These are phyloP conservation scores for Aspergillus alliaceus DNA, from an alignment of 2,329 filamentous ascomycete species.

Conservation along the genomic window DNA sequence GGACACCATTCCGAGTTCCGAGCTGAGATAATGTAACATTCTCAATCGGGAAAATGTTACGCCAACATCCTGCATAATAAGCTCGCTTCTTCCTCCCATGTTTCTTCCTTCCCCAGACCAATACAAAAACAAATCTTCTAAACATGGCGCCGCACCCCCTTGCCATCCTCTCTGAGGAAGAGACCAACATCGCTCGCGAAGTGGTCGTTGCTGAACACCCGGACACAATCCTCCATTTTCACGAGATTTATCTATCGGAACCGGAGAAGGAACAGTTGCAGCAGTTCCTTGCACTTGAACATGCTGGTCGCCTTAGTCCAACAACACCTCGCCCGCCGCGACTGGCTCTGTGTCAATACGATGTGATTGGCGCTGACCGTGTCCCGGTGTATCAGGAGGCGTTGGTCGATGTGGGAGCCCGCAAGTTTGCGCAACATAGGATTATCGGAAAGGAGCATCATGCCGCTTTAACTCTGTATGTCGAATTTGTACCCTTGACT, in stretches of 20 bases:
- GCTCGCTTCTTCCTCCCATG: not conserved
- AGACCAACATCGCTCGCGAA: slow-evolving; percentile 37
- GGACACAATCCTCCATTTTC: slow-evolving; percentile 41
- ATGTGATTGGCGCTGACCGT: slow-evolving; percentile 54
- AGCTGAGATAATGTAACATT: not conserved
- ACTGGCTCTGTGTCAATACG: slow-evolving; percentile 57
- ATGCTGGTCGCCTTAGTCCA: slow-evolving; percentile 42
- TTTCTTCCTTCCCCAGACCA: not conserved
- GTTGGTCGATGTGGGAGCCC: slow-evolving; percentile 49
- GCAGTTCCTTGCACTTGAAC: slow-evolving; percentile 50
- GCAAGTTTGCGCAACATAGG: slow-evolving; percentile 45
- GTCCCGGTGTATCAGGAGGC: slow-evolving; percentile 57
- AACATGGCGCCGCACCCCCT: slow-evolving; percentile 37
- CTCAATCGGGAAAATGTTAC: not conserved
- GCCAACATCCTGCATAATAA: not conserved
- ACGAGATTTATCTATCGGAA: slow-evolving; percentile 54
- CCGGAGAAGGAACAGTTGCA: slow-evolving; percentile 51
- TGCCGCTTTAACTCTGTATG: slow-evolving; percentile 49
- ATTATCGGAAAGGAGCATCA: slow-evolving; percentile 50
- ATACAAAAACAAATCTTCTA: too few relatives aligned
- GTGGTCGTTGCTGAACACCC: slow-evolving; percentile 30
- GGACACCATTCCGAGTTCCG: slow-evolving; percentile 5
- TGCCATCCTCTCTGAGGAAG: slow-evolving; percentile 33
- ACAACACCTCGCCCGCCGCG: slow-evolving; percentile 49
- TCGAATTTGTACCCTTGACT: not conserved